These are phyloP conservation scores for Fusarium piperis DNA, from an alignment of 2,329 filamentous ascomycete genomes.

Conservation along the genomic window DNA sequence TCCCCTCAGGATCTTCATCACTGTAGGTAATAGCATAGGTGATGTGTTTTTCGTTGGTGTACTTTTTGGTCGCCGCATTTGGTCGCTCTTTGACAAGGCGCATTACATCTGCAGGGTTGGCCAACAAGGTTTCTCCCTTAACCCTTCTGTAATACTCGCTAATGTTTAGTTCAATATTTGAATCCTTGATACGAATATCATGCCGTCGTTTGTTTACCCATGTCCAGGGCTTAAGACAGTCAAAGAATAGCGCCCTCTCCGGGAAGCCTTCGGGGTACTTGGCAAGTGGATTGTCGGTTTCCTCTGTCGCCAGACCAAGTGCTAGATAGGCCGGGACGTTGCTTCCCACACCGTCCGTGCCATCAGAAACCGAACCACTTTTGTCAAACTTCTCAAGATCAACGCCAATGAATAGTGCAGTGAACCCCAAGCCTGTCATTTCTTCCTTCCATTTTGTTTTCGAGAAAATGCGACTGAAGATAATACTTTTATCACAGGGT, in stretches of 20 bases:
- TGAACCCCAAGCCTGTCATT: not conserved
- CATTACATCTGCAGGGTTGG: too few species aligned
- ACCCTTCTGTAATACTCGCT: not conserved
- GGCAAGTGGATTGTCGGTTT: not conserved
- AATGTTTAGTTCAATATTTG: not conserved
- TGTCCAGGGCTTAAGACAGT: not conserved
- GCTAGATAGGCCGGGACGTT: not conserved
- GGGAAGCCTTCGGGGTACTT: not conserved
- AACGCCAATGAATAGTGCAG: not conserved
- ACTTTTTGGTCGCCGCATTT: not conserved
- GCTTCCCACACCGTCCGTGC: not conserved
- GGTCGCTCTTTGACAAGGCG: not conserved
- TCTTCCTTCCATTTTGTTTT: not conserved
- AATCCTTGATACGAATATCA: not conserved
- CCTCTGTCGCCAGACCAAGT: not conserved
- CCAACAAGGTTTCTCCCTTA: not conserved
- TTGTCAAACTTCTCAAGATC: not conserved
- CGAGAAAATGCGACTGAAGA: not conserved
- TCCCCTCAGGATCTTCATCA: not conserved
- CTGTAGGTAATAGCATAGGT: not conserved
- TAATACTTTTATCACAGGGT: not conserved
- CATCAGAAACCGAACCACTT: not conserved
- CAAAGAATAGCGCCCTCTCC: not conserved
- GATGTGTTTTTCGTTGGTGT: not conserved
- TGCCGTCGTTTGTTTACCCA: not conserved